Conservation (phyloP, 768 basidiomycete species). For the Cystofilobasidium ferigula region DNA sequence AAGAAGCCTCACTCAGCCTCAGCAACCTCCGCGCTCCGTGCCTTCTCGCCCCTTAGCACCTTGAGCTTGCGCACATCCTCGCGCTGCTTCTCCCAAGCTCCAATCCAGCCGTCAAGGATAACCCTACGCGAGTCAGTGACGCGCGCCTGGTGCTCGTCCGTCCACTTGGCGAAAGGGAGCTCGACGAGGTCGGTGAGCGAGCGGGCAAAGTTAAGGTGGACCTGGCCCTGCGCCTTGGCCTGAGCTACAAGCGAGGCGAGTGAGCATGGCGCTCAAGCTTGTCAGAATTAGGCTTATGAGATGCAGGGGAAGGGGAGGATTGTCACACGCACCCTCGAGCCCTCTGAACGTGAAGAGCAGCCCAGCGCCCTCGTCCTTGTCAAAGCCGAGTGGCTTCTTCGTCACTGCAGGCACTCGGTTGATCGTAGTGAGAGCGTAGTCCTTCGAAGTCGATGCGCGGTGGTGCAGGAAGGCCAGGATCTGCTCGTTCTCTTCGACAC, state of each 20-base stretch:
- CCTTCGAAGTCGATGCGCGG: not conserved
- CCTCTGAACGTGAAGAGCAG: constrained; percentile 21
- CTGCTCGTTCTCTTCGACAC: constrained; percentile 18
- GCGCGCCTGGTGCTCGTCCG: constrained; percentile 13
- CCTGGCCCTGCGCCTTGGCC: constrained; percentile 4
- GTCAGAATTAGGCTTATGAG: not conserved
- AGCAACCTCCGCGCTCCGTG: not conserved
- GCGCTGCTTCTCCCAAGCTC: constrained; percentile 12
- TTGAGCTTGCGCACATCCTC: constrained; percentile 13
- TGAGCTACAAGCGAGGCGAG: constrained; percentile 1
- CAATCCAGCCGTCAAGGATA: constrained; percentile 22
- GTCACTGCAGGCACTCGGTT: not conserved
- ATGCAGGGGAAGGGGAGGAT: not conserved
- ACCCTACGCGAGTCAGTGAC: constrained; percentile 9
- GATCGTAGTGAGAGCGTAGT: constrained; percentile 4
- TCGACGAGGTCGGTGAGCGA: constrained; percentile 13
- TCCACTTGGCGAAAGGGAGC: constrained; percentile 16
- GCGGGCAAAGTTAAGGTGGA: constrained; percentile 7
- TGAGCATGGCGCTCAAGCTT: no score
- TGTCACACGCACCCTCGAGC: constrained; percentile 10
- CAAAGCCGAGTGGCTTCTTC: constrained; percentile 6
- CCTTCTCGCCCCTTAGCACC: not conserved
- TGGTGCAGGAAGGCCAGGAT: constrained; percentile 14
- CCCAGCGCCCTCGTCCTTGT: constrained; percentile 17
- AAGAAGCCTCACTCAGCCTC: constrained; percentile 12